Evolutionary conservation across 345 rosid species (phyloP).

Genomic region (Syzygium aqueum): DNA sequence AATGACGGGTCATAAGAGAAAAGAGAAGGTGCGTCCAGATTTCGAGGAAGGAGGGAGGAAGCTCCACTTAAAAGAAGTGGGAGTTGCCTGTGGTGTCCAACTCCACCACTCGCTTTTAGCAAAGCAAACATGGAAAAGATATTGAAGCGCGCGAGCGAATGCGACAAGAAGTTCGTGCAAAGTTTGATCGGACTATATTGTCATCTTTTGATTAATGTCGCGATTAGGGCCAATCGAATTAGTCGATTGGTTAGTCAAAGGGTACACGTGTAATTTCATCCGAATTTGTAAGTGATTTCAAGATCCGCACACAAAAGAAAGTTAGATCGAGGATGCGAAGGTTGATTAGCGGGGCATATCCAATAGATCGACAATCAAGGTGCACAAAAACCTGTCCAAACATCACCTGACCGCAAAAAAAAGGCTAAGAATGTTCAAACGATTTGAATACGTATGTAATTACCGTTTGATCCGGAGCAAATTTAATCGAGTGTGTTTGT

Average conservation of each 20-base stretch:
- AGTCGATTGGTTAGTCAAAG: not conserved
- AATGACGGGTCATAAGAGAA: not conserved
- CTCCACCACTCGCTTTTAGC: not conserved
- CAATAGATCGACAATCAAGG: no score
- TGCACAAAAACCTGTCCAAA: no score
- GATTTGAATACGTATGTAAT: rapidly evolving
- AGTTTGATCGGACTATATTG: not conserved
- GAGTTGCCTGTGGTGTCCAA: not conserved
- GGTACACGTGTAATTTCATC: no score
- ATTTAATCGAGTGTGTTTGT: not conserved
- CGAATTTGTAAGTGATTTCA: not conserved
- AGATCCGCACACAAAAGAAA: not conserved
- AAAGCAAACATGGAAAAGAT: not conserved
- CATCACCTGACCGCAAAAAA: no score
- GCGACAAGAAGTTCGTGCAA: not conserved
- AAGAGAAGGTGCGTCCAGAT: not conserved
- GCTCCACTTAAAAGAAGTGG: not conserved
- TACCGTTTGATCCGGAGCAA: not conserved
- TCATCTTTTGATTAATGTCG: not conserved
- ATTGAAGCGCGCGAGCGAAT: not conserved
- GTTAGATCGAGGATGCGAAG: not conserved
- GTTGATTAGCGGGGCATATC: not conserved
- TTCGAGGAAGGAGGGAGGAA: not conserved
- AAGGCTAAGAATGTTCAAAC: not conserved
- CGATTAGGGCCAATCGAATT: not conserved